These are phyloP conservation scores for Globisporangium irregulare DNA, from an alignment of 352 stramenopile genomes.

Conservation along the genomic window DNA sequence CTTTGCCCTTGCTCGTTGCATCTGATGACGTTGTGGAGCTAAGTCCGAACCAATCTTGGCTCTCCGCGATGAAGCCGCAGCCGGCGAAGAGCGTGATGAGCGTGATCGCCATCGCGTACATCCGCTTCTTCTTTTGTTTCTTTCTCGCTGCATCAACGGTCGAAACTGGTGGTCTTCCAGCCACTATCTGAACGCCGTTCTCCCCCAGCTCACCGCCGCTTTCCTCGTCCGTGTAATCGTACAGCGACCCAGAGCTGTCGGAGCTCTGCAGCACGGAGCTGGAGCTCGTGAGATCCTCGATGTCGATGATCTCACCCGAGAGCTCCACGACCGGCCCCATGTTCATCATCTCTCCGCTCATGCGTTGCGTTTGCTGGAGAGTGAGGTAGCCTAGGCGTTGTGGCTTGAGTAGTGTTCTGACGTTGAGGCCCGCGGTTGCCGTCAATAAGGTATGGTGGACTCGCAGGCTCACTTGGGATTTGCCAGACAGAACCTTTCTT, in stretches of 20 bases:
- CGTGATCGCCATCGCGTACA: constrained; percentile 2
- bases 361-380: not conserved
- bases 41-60: not conserved
- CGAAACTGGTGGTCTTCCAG: not conserved
- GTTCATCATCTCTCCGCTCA: constrained; percentile 1
- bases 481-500: not conserved
- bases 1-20: not conserved
- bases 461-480: not conserved
- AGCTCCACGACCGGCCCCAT: constrained; percentile 15
- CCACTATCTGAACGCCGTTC: not conserved
- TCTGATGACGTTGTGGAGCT: not conserved
- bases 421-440: not conserved
- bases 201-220: not conserved
- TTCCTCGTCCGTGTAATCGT: constrained; percentile 14
- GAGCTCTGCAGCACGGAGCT: constrained; percentile 17
- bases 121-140: constrained; percentile 4
- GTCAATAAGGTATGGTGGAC: not conserved
- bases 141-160: not conserved
- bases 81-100: constrained; percentile 13
- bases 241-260: constrained; percentile 6
- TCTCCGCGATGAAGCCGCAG: constrained; percentile 8
- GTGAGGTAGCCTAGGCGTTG: not conserved
- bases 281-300: constrained; percentile 12
- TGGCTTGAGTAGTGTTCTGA: not conserved
- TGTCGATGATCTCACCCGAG: constrained; percentile 15